Percentiles rank a stretch among this genome's conserved stretches.
phyloP scores from a whole-genome alignment of 768 basidiomycete species.

The Tricholoma hemisulphureum region DNA sequence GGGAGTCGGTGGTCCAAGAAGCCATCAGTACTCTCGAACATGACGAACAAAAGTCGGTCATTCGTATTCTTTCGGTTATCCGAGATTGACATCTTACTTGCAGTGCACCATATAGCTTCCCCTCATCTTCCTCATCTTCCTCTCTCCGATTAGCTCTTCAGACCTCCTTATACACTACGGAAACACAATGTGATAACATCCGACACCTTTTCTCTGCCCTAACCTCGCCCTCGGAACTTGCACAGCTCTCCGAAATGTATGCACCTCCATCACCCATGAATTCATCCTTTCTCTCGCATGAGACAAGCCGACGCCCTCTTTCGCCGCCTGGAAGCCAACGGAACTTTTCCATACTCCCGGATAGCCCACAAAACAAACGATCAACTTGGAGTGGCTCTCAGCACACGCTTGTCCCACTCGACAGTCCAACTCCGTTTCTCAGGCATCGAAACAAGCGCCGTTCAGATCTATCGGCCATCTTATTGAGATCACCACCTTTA shows the following conservation, averaged over 20 bases:
- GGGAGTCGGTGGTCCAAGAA: constrained; percentile 75
- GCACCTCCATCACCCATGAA: constrained; percentile 67
- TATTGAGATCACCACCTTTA: constrained; percentile 27
- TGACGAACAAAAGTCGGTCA: constrained; percentile 63
- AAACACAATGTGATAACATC: constrained; percentile 79
- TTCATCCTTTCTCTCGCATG: constrained; percentile 27
- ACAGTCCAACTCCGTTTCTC: constrained; percentile 42
- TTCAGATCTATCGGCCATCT: constrained; percentile 51
- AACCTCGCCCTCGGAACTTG: constrained; percentile 66
- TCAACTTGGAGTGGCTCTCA: constrained; percentile 78
- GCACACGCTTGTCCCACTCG: constrained; percentile 45
- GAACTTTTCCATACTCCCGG: constrained; percentile 23
- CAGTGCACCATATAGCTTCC: constrained; percentile 35
- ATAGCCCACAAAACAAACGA: constrained; percentile 46
- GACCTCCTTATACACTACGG: constrained; percentile 71
- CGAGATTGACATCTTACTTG: constrained; percentile 6
- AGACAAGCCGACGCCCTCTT: constrained; percentile 38
- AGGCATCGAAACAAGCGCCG: constrained; percentile 52
- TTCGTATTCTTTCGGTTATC: neutral
- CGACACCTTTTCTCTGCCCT: constrained; percentile 77
- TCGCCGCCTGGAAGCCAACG: constrained; percentile 40
- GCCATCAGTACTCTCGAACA: constrained; percentile 62
- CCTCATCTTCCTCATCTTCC: constrained; percentile 49
- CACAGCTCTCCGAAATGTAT: constrained; percentile 86
- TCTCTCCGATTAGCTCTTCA: constrained; percentile 70